These are phyloP conservation scores for Phialophora chinensis DNA, from an alignment of 2,329 filamentous ascomycete genomes.

Conservation along the genomic window DNA sequence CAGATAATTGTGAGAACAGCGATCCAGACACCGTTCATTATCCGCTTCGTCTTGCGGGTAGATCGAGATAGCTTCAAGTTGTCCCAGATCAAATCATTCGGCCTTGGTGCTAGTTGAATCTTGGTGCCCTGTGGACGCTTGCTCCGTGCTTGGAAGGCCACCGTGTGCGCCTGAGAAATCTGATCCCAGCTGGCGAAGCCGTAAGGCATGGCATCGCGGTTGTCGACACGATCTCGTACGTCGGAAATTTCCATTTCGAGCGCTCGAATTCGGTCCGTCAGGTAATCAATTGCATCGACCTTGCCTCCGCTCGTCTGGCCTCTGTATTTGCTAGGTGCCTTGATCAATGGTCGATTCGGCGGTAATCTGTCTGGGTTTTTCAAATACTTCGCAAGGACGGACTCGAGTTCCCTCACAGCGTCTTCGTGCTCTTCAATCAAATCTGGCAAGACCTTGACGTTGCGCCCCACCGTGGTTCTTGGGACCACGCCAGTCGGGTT, in stretches of 20 bases:
- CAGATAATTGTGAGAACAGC: slow-evolving; percentile 79
- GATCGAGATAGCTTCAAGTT: slow-evolving; percentile 78
- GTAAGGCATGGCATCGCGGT: slow-evolving; percentile 84
- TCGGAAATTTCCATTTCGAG: slow-evolving; percentile 85
- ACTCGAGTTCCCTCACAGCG: slow-evolving; percentile 80
- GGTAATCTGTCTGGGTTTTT: slow-evolving; percentile 85
- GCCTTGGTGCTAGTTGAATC: slow-evolving; percentile 79
- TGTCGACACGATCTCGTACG: slow-evolving; percentile 80
- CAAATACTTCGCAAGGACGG: slow-evolving; percentile 84
- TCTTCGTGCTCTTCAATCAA: slow-evolving; percentile 84
- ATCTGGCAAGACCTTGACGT: slow-evolving; percentile 86
- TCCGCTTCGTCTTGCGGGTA: slow-evolving; percentile 72
- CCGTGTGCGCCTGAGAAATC: slow-evolving; percentile 84
- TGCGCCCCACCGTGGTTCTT: slow-evolving; percentile 81
- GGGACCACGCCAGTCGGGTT: slow-evolving; percentile 80
- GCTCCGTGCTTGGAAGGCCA: slow-evolving; percentile 79
- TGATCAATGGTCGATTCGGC: slow-evolving; percentile 75
- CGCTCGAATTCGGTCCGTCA: slow-evolving; percentile 80
- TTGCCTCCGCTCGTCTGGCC: slow-evolving; percentile 72
- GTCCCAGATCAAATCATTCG: slow-evolving; percentile 94
- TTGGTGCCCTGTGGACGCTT: slow-evolving; percentile 81
- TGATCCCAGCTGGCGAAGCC: slow-evolving; percentile 93
- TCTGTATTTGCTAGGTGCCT: slow-evolving; percentile 69
- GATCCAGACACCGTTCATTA: slow-evolving; percentile 86
- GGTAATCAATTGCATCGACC: slow-evolving; percentile 92